A percentile compares a stretch with the other conserved stretches of the same genome.
phyloP scores from a whole-genome alignment of 768 basidiomycete species.

The Naematelia aurantialba region DNA sequence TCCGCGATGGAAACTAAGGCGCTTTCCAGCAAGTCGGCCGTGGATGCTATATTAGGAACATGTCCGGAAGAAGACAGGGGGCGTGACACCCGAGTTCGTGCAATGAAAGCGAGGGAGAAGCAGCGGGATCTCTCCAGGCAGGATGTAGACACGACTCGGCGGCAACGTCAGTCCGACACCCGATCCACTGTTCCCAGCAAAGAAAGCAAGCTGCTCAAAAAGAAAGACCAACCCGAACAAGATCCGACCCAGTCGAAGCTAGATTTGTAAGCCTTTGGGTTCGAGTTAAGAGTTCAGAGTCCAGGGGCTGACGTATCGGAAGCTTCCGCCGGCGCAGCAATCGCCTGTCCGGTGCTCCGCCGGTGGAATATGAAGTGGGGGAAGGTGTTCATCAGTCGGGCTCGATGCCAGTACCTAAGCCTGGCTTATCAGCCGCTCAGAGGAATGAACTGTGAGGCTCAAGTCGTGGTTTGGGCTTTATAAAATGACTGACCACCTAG shows the following conservation, averaged over 20 bases:
- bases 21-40: neutral
- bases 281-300: neutral
- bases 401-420: neutral
- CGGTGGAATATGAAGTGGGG: neutral
- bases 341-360: neutral
- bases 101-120: neutral
- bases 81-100: neutral
- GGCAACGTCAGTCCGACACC: neutral
- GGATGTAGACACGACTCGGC: neutral
- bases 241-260: constrained; percentile 17
- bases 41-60: neutral
- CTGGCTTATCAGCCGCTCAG: constrained; percentile 12
- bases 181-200: neutral
- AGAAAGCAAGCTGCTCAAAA: constrained; percentile 1
- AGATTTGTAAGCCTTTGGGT: constrained; percentile 22
- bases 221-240: constrained; percentile 3
- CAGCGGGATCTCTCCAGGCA: neutral
- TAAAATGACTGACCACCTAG: constrained; percentile 6
- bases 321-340: constrained; percentile 3
- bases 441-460: constrained; percentile 23
- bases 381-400: neutral
- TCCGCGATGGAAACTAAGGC: neutral
- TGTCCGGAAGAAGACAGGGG: neutral
- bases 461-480: constrained; percentile 1
- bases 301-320: neutral